Percentiles rank a stretch among this genome's conserved stretches.
These are phyloP conservation scores for Solanum sitiens DNA, from an alignment of 257 asterid genomes.

Conservation along the genomic window DNA sequence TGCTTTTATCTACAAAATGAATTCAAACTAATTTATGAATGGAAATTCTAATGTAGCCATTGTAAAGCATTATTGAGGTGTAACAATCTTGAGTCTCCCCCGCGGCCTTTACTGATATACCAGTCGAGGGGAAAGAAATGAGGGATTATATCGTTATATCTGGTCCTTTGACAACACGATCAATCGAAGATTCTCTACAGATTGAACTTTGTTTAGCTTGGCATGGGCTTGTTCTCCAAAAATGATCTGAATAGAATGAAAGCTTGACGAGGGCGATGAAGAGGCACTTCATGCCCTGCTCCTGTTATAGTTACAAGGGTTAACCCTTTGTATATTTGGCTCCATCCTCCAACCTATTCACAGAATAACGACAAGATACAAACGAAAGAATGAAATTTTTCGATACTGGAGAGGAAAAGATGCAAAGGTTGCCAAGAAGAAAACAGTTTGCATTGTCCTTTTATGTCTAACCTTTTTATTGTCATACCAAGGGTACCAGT, in stretches of 20 bases:
- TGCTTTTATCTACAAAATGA: background rate
- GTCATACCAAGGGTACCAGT: constrained; percentile 96
- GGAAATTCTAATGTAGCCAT: background rate
- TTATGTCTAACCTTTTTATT: constrained; percentile 43
- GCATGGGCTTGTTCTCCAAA: constrained; percentile 70
- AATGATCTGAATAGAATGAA: constrained; percentile 63
- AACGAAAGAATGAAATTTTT: background rate
- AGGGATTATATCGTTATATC: background rate
- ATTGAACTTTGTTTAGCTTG: constrained; percentile 9
- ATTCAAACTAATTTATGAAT: background rate
- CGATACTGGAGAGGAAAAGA: background rate
- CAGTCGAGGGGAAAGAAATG: background rate
- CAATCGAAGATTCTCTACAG: background rate
- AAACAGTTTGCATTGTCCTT: background rate
- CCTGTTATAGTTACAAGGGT: constrained; percentile 78
- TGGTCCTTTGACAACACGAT: background rate
- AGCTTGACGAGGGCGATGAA: constrained; percentile 95
- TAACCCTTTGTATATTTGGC: constrained; percentile 85
- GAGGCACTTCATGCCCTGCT: constrained; percentile 98
- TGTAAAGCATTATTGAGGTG: background rate
- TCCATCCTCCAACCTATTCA: constrained; percentile 96
- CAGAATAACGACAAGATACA: background rate
- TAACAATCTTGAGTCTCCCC: background rate
- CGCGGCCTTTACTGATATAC: background rate
- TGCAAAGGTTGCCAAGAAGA: background rate